Percentiles rank a stretch among this genome's conserved stretches.
These are phyloP conservation scores for Termitomyces sp. DNA, from an alignment of 768 basidiomycete genomes.

Conservation along the genomic window DNA sequence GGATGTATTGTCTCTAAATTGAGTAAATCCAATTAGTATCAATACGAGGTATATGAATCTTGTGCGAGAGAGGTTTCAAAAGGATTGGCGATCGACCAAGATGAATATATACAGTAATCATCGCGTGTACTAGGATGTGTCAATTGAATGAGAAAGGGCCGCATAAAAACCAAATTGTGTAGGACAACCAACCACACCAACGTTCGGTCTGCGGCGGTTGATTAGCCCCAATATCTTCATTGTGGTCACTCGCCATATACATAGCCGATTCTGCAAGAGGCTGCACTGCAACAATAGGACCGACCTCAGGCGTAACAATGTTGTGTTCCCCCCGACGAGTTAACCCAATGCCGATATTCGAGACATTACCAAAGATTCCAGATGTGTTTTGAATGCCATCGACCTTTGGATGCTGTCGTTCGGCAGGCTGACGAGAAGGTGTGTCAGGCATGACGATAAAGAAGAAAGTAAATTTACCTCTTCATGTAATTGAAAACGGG, in stretches of 20 bases:
- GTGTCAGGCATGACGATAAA: too few relatives aligned
- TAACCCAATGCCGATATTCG: too few relatives aligned
- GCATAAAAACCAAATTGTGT: neutral
- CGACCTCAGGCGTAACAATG: too few relatives aligned
- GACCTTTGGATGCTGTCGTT: neutral
- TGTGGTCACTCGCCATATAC: neutral
- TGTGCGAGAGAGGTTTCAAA: too few relatives aligned
- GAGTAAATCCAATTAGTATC: too few relatives aligned
- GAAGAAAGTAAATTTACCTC: neutral
- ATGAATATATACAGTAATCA: neutral
- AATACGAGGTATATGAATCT: too few relatives aligned
- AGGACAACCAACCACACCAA: neutral
- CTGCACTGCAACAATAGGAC: neutral
- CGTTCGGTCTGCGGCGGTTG: neutral
- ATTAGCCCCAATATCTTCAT: neutral
- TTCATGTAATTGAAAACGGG: neutral
- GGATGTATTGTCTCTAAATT: too few relatives aligned
- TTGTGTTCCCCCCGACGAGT: too few relatives aligned
- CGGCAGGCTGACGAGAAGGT: neutral
- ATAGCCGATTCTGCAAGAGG: neutral
- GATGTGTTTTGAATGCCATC: too few relatives aligned
- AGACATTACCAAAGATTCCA: too few relatives aligned
- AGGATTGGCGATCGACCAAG: neutral
- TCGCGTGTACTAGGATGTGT: neutral
- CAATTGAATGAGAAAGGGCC: neutral